Evolutionary conservation across 139 green algal genomes (phyloP).

Genomic region (Gonium pectorale): DNA sequence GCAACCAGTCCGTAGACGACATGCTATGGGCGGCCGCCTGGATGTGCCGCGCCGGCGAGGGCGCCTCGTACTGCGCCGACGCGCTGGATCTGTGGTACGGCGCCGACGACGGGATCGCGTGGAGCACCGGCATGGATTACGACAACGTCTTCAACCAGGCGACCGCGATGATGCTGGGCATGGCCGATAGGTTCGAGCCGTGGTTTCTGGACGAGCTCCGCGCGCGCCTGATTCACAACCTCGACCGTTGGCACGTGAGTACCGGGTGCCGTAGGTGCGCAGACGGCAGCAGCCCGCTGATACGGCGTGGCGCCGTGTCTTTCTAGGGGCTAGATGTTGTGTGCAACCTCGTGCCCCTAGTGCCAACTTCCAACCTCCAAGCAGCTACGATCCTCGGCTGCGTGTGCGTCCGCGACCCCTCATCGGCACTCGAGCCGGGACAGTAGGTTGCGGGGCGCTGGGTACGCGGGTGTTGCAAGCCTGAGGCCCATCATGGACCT

Average conservation of each 20-base stretch:
- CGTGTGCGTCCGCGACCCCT: too few species aligned
- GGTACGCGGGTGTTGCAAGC: too few species aligned
- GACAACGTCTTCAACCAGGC: slow-evolving; percentile 31
- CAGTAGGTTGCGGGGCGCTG: too few species aligned
- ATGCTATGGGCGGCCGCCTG: slow-evolving; percentile 22
- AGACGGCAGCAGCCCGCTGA: too few species aligned
- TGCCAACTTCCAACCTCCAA: too few species aligned
- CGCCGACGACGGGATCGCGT: background rate
- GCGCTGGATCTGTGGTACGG: background rate
- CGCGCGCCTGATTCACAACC: background rate
- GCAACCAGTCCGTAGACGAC: slow-evolving; percentile 11
- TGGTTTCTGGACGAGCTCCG: background rate
- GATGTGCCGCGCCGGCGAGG: slow-evolving; percentile 9
- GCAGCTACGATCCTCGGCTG: too few species aligned
- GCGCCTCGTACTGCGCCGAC: slow-evolving; percentile 1
- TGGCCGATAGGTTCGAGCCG: background rate
- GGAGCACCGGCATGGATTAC: slow-evolving; percentile 1
- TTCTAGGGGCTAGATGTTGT: too few species aligned
- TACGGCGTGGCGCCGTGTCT: too few species aligned
- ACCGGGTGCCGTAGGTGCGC: too few species aligned
- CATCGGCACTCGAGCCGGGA: too few species aligned
- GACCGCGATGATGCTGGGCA: slow-evolving; percentile 3
- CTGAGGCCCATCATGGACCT: too few species aligned
- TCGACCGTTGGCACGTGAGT: slow-evolving; percentile 11
- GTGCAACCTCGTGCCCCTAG: too few species aligned